phyloP scores from a whole-genome alignment of 805 yeast species.

The Torulaspora indica region DNA sequence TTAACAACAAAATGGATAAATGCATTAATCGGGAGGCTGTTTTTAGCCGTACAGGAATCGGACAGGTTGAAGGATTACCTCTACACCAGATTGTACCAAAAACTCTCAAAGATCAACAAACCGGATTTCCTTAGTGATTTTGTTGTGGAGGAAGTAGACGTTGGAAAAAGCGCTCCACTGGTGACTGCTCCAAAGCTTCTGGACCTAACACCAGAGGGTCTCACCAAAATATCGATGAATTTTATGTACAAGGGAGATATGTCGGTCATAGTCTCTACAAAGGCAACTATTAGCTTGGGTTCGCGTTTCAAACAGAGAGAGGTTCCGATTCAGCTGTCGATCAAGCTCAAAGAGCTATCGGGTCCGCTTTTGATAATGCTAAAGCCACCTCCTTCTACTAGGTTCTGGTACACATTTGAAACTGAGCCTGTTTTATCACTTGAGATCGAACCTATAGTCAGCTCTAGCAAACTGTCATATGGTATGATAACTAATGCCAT shows the following conservation, averaged over 20 bases:
- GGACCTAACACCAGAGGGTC: constrained; percentile 77
- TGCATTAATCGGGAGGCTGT: constrained; percentile 78
- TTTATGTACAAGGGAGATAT: constrained; percentile 73
- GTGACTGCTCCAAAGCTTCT: constrained; percentile 66
- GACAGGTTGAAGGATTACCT: constrained; percentile 56
- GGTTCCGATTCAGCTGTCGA: constrained; percentile 66
- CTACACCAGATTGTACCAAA: constrained; percentile 57
- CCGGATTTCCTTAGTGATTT: constrained; percentile 88
- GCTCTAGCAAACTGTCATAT: constrained; percentile 75
- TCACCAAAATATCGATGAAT: constrained; percentile 54
- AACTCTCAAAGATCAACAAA: constrained; percentile 70
- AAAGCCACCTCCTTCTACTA: constrained; percentile 86
- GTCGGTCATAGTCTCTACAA: constrained; percentile 73
- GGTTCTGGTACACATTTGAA: constrained; percentile 88
- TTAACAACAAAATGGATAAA: constrained; percentile 85
- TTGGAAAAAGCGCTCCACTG: constrained; percentile 78
- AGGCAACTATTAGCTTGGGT: constrained; percentile 69
- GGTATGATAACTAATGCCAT: constrained; percentile 75
- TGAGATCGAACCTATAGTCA: constrained; percentile 84
- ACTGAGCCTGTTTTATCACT: constrained; percentile 70
- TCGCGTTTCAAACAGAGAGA: constrained; percentile 69
- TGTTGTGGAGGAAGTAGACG: constrained; percentile 61
- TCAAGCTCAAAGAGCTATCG: constrained; percentile 60
- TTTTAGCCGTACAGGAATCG: constrained; percentile 71
- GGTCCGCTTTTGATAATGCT: constrained; percentile 68